phyloP scores from a whole-genome alignment of 108 stramenopile species.

The Tribonema minus region DNA sequence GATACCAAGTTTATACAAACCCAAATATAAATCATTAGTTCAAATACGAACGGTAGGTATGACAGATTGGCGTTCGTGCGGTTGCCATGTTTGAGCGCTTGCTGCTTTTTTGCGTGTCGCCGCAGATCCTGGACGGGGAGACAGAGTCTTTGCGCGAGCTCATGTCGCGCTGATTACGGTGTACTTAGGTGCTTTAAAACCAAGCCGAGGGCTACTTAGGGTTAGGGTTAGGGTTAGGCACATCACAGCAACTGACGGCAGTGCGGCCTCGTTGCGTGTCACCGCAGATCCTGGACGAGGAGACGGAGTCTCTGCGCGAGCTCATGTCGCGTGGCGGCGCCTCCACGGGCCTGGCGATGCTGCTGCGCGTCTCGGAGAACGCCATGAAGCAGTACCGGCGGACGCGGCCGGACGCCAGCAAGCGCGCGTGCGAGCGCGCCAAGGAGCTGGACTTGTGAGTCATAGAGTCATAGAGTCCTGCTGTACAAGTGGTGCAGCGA shows the following conservation, averaged over 20 bases:
- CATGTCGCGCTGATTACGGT: too few species aligned
- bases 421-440: constrained; percentile 15
- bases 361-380: constrained; percentile 20
- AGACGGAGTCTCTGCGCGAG: constrained; percentile 81
- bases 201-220: too few species aligned
- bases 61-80: too few species aligned
- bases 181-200: too few species aligned
- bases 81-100: too few species aligned
- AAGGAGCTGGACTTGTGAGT: constrained; percentile 32
- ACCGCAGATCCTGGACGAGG: constrained; percentile 75
- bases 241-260: too few species aligned
- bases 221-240: too few species aligned
- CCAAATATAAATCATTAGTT: too few species aligned
- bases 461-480: too few species aligned
- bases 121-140: constrained; percentile 76
- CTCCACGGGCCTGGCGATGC: not conserved
- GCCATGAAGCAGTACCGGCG: constrained; percentile 92
- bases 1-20: too few species aligned
- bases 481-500: too few species aligned
- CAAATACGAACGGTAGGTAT: too few species aligned
- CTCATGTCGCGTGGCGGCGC: not conserved
- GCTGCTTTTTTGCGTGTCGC: constrained; percentile 63
- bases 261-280: constrained; percentile 56
- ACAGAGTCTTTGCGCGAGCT: constrained; percentile 77
- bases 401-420: constrained; percentile 77